phyloP scores from a whole-genome alignment of 1,284 basidiomycete species.

The Moesziomyces globuligerus region DNA sequence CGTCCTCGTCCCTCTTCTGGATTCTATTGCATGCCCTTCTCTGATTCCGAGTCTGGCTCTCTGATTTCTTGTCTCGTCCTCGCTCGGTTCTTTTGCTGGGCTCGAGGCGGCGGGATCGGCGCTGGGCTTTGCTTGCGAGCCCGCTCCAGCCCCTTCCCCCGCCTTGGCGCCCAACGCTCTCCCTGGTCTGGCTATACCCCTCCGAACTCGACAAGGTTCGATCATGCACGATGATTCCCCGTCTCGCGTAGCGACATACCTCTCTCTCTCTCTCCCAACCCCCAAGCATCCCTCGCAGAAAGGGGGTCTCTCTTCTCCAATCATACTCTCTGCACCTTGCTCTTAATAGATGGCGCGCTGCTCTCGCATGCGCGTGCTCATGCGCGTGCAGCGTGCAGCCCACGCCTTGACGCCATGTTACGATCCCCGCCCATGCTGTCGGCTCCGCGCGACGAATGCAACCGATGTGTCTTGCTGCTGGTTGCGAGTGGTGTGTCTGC shows the following conservation, averaged over 20 bases:
- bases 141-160: too few relatives aligned
- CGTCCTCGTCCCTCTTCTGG: slow-evolving; percentile 3
- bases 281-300: too few relatives aligned
- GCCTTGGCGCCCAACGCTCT: not conserved
- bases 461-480: not conserved
- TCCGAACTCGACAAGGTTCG: slow-evolving; percentile 48
- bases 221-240: slow-evolving; percentile 48
- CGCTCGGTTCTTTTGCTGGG: slow-evolving; percentile 6
- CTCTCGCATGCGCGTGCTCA: not conserved
- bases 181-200: slow-evolving; percentile 38
- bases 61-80: slow-evolving; percentile 36
- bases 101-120: too few relatives aligned
- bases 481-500: not conserved
- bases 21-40: slow-evolving; percentile 43
- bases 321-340: not conserved
- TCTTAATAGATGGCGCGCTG: slow-evolving; percentile 32
- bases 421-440: too few relatives aligned
- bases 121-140: too few relatives aligned
- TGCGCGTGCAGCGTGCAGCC: not conserved
- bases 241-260: slow-evolving; percentile 36
- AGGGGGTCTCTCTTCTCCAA: too few relatives aligned
- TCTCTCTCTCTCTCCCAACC: not conserved
- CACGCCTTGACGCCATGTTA: not conserved
- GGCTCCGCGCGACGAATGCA: slow-evolving; percentile 3
- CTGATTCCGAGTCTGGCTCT: slow-evolving; percentile 25